Evolutionary conservation across 1,139 yeast genomes (phyloP).

Genomic region (Nematodospora anomalae): DNA sequence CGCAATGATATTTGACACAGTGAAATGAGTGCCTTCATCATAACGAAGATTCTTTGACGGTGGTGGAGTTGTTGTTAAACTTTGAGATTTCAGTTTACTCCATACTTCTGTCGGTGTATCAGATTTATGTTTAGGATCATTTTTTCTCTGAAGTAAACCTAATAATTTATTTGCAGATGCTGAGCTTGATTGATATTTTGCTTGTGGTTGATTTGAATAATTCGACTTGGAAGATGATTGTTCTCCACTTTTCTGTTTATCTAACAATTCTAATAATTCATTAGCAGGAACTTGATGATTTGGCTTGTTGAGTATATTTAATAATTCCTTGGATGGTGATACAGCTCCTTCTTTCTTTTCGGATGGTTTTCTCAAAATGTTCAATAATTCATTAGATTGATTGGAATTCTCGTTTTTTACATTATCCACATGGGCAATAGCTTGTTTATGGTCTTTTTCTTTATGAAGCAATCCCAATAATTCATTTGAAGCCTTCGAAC

Average conservation of each 20-base stretch:
- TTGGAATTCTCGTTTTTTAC: conserved; percentile 3
- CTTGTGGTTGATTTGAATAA: conserved; percentile 1
- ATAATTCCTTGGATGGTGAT: conserved; percentile 18
- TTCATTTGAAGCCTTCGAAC: conserved; percentile 7
- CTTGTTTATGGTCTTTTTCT: not conserved
- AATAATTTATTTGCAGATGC: conserved; percentile 19
- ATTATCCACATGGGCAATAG: conserved; percentile 6
- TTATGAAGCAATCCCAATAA: conserved; percentile 10
- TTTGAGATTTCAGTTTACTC: conserved; percentile 3
- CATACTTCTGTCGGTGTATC: conserved; percentile 5
- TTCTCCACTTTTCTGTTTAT: conserved; percentile 8
- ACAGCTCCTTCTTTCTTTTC: conserved; percentile 1
- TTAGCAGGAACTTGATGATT: conserved; percentile 5
- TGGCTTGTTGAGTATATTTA: conserved; percentile 23
- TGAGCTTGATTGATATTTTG: not conserved
- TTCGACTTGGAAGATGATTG: not conserved
- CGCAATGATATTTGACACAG: not conserved
- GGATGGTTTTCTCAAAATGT: conserved; percentile 5
- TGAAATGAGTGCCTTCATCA: not conserved
- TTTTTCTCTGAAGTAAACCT: conserved; percentile 19
- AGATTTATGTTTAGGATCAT: conserved; percentile 1
- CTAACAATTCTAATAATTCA: conserved; percentile 21
- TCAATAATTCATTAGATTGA: conserved; percentile 7
- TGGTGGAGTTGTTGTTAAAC: conserved; percentile 2
- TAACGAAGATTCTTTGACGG: not conserved